Evolutionary conservation across 1,284 basidiomycete species (phyloP), one percentile per base, ranked within the genome.

Genomic region (Boletellus sp.): DNA sequence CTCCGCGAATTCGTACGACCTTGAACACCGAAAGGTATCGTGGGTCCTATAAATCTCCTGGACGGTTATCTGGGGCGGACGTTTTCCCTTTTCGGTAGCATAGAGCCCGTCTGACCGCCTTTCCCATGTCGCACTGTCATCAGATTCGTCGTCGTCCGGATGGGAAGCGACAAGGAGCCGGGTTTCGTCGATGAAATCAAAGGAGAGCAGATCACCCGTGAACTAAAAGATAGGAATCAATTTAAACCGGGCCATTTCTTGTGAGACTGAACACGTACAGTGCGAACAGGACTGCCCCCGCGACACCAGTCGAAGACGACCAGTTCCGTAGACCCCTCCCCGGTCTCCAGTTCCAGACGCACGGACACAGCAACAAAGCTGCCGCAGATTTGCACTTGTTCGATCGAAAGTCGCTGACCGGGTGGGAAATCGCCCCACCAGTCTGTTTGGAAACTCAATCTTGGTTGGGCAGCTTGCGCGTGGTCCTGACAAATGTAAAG

Each of bases 341-440:
- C 68, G 7, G 44, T 61, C 38, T 70, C 69, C 30, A 71, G 38
- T 39, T 65, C 67, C 39, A 70, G 46, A 44, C 68, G 64, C 26
- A 64, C 39, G 15, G 69, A 66, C 2, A 49, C 41, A 13, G 64
- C 69, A 30, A 69, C 58, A 19, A 59, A 54, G 21, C 41, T 49
- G 8, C 64, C 69, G 28, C 53, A 67, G 6, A 68, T 67, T 44
- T 65, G 67, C 28, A 68, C 53, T 47, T 60, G 67, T 24, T 69
- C 53, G 39, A 68, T 55, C 7, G 61, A 61, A 46, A 71, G 58
- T 19, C 68, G 67, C 18, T 71, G 68, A 28, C 69, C 69, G 0
- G 65, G 57, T 49, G 65, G 62, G 24, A 67, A 55, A 38, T 62
- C 41, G 7, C 67, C 67, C 62, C 69, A 69, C 66, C 69, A 71